These are phyloP conservation scores for Globisporangium parvum DNA, from an alignment of 352 stramenopile species.

Conservation along the genomic window DNA sequence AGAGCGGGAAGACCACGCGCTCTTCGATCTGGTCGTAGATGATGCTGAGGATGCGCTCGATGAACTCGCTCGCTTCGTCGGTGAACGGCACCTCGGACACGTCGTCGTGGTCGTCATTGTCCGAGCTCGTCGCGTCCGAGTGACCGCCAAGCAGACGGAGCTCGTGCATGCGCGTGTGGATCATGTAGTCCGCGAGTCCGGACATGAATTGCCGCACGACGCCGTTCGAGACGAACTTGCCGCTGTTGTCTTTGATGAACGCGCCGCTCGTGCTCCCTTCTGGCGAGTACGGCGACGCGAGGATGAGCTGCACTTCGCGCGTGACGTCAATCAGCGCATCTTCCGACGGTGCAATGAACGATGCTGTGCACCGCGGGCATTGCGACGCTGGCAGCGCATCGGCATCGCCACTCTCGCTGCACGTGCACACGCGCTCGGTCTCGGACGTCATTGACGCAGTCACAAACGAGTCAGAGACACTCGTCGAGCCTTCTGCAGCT, in stretches of 20 bases:
- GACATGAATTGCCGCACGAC: constrained; percentile 72
- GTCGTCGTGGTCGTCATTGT: constrained; percentile 21
- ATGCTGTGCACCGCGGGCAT: constrained; percentile 67
- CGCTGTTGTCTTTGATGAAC: constrained; percentile 67
- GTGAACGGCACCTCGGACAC: constrained; percentile 7
- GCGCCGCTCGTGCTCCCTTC: constrained; percentile 66
- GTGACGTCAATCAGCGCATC: constrained; percentile 68
- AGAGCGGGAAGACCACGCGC: constrained; percentile 76
- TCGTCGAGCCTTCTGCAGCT: constrained; percentile 33
- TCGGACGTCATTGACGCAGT: constrained; percentile 17
- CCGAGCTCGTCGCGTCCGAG: constrained; percentile 17
- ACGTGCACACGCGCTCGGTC: constrained; percentile 57
- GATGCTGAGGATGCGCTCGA: constrained; percentile 56
- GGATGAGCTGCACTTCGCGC: constrained; percentile 73
- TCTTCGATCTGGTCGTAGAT: constrained; percentile 84
- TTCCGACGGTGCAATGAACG: constrained; percentile 76
- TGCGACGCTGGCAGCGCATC: constrained; percentile 1
- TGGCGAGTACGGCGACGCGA: constrained; percentile 80
- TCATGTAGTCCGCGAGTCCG: constrained; percentile 74
- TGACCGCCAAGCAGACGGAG: constrained; percentile 54
- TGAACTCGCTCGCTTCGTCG: constrained; percentile 41
- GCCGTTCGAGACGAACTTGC: constrained; percentile 38
- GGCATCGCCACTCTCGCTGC: constrained; percentile 21
- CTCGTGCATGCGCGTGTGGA: constrained; percentile 76
- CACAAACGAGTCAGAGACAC: constrained; percentile 13